Evolutionary conservation across 148 eudicot genomes (phyloP).

Genomic region (Cornus controversa): DNA sequence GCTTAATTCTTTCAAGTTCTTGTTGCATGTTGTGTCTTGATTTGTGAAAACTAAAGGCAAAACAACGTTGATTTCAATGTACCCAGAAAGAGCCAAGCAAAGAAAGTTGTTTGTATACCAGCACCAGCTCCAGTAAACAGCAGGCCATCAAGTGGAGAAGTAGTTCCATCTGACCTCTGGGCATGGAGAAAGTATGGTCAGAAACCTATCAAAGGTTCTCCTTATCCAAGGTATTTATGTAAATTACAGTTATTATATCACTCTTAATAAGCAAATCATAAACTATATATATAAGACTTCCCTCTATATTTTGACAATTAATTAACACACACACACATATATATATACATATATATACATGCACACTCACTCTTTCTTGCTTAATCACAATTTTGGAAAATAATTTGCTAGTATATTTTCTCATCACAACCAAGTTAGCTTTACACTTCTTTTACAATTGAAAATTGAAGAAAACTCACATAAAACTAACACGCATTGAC

Average conservation of each 20-base stretch:
- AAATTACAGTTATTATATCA: background rate
- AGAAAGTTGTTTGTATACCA: constrained; percentile 92
- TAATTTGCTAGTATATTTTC: no score
- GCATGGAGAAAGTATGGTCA: constrained; percentile 98
- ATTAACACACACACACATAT: no score
- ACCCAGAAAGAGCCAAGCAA: constrained; percentile 77
- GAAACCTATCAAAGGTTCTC: constrained; percentile 93
- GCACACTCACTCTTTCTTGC: no score
- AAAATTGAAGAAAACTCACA: no score
- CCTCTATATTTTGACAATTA: background rate
- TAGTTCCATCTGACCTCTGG: constrained; percentile 95
- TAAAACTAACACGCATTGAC: no score
- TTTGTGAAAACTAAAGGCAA: background rate
- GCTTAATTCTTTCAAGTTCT: background rate
- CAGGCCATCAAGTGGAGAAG: constrained; percentile 71
- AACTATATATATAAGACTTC: background rate
- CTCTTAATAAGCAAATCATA: background rate
- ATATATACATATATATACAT: no score
- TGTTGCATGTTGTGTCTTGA: background rate
- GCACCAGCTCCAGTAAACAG: constrained; percentile 80
- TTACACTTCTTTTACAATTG: no score
- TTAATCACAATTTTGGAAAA: no score
- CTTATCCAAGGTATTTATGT: constrained; percentile 85
- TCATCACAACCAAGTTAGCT: no score
- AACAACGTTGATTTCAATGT: background rate